These are phyloP conservation scores for Saccharomycopsis olivae DNA, from an alignment of 805 yeast species.

Conservation along the genomic window DNA sequence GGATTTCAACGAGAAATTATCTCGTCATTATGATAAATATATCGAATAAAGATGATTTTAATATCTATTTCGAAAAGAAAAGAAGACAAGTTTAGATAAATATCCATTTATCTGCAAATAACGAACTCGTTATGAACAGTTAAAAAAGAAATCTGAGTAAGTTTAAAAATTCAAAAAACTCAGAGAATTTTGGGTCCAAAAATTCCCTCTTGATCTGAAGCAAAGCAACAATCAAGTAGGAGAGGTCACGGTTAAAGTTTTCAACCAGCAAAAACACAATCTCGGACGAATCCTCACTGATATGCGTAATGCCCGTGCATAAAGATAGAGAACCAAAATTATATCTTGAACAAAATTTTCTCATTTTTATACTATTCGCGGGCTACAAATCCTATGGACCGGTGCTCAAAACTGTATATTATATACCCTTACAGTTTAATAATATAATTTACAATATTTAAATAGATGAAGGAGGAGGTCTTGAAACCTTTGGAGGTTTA, in stretches of 20 bases:
- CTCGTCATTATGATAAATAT: slow-evolving; percentile 40
- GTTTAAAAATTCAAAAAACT: too few species aligned
- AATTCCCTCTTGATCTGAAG: slow-evolving; percentile 48
- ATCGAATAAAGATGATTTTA: background rate
- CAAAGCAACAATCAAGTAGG: slow-evolving; percentile 40
- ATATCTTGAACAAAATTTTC: slow-evolving; percentile 3
- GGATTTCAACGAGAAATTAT: slow-evolving; percentile 60
- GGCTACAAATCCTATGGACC: too few species aligned
- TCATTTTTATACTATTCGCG: too few species aligned
- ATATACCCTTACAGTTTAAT: too few species aligned
- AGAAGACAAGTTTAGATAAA: too few species aligned
- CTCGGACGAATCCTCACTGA: slow-evolving; percentile 99
- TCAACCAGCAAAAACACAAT: slow-evolving; percentile 99
- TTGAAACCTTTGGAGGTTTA: background rate
- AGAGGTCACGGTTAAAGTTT: slow-evolving; percentile 94
- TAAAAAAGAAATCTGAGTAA: too few species aligned
- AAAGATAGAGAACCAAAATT: slow-evolving; percentile 58
- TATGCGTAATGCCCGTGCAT: slow-evolving; percentile 99
- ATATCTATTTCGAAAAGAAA: too few species aligned
- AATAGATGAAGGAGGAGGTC: background rate
- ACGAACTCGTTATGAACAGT: too few species aligned
- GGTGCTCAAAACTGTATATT: too few species aligned
- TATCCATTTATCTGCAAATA: too few species aligned
- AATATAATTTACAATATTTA: too few species aligned
- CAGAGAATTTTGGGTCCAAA: too few species aligned